Percentiles rank a stretch among this genome's conserved stretches.
Evolutionary conservation across 2,329 filamentous ascomycete species (phyloP).

Genomic region (Colletotrichum tanaceti): DNA sequence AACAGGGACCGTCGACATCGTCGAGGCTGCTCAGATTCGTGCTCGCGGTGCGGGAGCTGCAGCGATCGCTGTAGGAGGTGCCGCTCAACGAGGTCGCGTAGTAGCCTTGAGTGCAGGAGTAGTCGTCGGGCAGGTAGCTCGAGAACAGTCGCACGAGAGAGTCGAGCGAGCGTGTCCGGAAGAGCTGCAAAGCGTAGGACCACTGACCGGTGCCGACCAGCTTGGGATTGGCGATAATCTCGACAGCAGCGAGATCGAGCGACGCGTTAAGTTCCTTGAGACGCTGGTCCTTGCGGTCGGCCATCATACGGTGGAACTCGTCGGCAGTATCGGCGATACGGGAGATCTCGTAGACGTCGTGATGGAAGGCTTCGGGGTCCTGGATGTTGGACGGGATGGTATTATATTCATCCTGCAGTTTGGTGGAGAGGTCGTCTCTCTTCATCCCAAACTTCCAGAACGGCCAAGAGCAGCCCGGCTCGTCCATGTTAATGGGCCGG

Average conservation of each 20-base stretch:
- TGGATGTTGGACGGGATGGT: constrained; percentile 67
- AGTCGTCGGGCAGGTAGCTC: constrained; percentile 66
- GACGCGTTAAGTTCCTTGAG: constrained; percentile 66
- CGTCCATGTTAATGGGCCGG: constrained; percentile 60
- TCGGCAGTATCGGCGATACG: constrained; percentile 60
- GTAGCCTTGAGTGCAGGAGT: constrained; percentile 55
- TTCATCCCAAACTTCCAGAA: constrained; percentile 74
- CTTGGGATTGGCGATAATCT: constrained; percentile 70
- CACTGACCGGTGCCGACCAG: constrained; percentile 70
- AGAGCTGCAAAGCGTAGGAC: constrained; percentile 68
- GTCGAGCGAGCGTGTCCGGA: constrained; percentile 69
- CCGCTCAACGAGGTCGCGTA: constrained; percentile 48
- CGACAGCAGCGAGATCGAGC: constrained; percentile 67
- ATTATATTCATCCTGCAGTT: constrained; percentile 70
- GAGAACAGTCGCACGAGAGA: constrained; percentile 70
- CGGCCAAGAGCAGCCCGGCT: constrained; percentile 65
- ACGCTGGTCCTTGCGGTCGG: constrained; percentile 64
- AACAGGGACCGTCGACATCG: constrained; percentile 48
- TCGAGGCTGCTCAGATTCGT: constrained; percentile 55
- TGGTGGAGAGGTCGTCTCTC: constrained; percentile 67
- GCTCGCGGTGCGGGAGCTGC: constrained; percentile 52
- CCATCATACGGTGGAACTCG: constrained; percentile 67
- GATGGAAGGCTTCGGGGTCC: constrained; percentile 70
- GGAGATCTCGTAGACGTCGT: constrained; percentile 70
- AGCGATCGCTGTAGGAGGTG: constrained; percentile 54